Base-by-base conservation (phyloP, 2,329 filamentous ascomycete species). In the Sclerotiophoma versabilis region DNA sequence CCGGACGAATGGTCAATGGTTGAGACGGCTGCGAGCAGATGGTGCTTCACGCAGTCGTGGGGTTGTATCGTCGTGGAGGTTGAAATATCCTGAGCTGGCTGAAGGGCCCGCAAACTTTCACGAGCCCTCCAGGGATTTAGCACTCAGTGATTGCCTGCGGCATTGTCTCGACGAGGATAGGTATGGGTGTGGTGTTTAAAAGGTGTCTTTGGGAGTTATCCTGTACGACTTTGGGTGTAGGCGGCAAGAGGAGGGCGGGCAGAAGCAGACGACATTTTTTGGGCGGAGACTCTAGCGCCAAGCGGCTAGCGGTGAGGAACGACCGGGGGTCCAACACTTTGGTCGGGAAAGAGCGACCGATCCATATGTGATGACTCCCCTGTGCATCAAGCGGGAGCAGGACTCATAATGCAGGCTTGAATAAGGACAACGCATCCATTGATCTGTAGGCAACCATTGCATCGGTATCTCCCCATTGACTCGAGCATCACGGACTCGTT, bases 51-150 rank as follows among this genome's bases (percentile, higher is more conserved):
- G 66, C 69, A 71, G 65, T 74, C 67, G 69, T 65, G 62, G 52
- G 56, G 62, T 68, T 72, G 66, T 70, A 74, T 76, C 73, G 72
- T 76, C 74, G 74, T 72, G 63, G 71, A 75, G 73, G 82, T 85
- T 84, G 81, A 83, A 82, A 80, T 81, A 64, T 92, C 88, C 81
- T 87, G 88, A 89, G 88, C 90, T 92, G 89, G 73, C 90, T 92
- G 85, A 84, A 84, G 84, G 85, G 84, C 83, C 71, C 78, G 77
- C 76, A 72, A 75, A 71, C 71, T 67, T 74, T 49, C 61, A 82
- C 77, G 78, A 77, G 80, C 82, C 85, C 87, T 87, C 87, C 86
- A 92, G 77, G 84, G 80, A 85, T 91, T 93, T 92, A 96, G 89
- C 93, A 90, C 89, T 75, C 76, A 77, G 75, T 75, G 75, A 77